Evolutionary conservation across 371 early-diverging fungal genomes (phyloP), one percentile per base, ranked within the genome.

Genomic region (Actinomucor elegans): DNA sequence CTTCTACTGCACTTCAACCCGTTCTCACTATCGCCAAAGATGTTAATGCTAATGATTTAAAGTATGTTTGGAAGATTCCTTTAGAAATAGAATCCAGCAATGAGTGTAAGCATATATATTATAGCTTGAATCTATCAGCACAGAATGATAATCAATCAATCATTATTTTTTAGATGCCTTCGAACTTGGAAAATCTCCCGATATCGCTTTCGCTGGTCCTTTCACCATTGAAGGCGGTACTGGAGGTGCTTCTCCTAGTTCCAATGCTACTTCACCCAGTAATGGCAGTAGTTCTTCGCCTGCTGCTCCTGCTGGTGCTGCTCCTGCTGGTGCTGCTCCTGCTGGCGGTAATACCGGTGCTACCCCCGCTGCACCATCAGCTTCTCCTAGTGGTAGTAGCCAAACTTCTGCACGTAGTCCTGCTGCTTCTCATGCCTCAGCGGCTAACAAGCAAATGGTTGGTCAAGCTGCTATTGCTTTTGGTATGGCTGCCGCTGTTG

Each of bases 201-300:
- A 78, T 23, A 58, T 78, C 32, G 78, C 78, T 14, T 78, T 72
- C 49, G 67, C 78, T 45, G 78, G 78, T 48, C 69, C 68, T 31
- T 78, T 78, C 49, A 61, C 67, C 15, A 64, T 78, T 52, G 71
- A 72, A 51, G 71, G 75, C 26, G 66, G 68, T 33, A 28, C 37
- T 18, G 46, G 54, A 20, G 54, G 54, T 27, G 35, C 54, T 41
- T 12, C 31, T 15, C 40, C 54, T 20, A 15, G 55, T 24, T 32
- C 52, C 15, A 42, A 28, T 42, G 33, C 44, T 15, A 44, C 57
- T 28, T 17, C 45, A 1, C 38, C 53, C 20, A 47, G 36, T 46
- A 20, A 31, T 14, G 12, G 46, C 3, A 24, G 36, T 14, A 23
- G 59, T 31, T 28, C 51, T 26, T 28, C 48, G 4, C 20, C 51